phyloP scores from a whole-genome alignment of 805 yeast species.

The Cyberlindnera samutprakarnensis region DNA sequence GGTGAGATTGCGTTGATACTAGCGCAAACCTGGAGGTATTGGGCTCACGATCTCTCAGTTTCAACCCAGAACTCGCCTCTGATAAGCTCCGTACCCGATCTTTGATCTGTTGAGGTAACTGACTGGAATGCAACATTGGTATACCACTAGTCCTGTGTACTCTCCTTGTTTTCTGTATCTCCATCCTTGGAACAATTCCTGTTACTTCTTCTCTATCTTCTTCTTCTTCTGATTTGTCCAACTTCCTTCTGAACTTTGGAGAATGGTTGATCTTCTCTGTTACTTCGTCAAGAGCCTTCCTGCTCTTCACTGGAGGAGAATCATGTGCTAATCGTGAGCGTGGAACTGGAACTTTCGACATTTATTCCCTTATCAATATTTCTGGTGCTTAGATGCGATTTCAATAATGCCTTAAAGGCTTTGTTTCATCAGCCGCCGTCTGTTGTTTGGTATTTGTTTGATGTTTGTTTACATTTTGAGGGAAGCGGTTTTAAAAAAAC shows the following conservation, averaged over 20 bases:
- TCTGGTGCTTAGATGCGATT: too few species aligned
- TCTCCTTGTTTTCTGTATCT: conserved; percentile 1
- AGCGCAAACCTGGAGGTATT: not conserved
- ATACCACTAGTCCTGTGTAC: not conserved
- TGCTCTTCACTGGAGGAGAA: conserved; percentile 18
- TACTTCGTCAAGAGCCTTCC: conserved; percentile 16
- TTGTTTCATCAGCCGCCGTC: too few species aligned
- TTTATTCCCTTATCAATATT: too few species aligned
- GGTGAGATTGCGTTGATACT: not conserved
- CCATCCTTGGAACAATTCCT: not conserved
- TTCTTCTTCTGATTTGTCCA: not conserved
- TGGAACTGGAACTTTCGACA: too few species aligned
- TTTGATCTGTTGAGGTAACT: conserved; percentile 2
- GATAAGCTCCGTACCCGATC: conserved; percentile 1
- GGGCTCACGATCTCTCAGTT: conserved; percentile 1
- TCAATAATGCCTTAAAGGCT: too few species aligned
- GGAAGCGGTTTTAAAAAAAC: too few species aligned
- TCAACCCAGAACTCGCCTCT: conserved; percentile 1
- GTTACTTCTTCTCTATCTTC: not conserved
- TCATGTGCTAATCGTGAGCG: conserved; percentile 6
- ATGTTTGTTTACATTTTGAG: too few species aligned
- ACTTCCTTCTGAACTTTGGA: conserved; percentile 6
- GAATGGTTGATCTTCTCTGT: conserved; percentile 14
- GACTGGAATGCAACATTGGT: not conserved
- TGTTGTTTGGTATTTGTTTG: too few species aligned